Percentiles rank a stretch among this genome's conserved stretches.
phyloP scores from a whole-genome alignment of 2,329 filamentous ascomycete genomes.

The Fusarium palustre region DNA sequence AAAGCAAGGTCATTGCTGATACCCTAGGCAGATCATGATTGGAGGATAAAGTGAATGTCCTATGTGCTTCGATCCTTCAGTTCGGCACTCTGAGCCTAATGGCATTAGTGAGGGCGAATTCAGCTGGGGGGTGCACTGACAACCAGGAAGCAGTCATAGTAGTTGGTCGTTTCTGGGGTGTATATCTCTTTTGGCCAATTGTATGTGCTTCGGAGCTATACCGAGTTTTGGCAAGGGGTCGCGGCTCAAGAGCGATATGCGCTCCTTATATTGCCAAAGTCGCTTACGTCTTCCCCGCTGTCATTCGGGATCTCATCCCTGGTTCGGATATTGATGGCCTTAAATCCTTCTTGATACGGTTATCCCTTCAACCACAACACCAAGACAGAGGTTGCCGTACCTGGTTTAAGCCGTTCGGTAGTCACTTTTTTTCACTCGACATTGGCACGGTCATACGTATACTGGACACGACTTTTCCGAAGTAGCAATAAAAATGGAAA shows the following conservation, averaged over 20 bases:
- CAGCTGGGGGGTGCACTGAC: background rate
- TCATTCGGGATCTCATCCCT: constrained; percentile 20
- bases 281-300: constrained; percentile 30
- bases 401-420: constrained; percentile 21
- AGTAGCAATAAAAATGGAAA: background rate
- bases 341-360: constrained; percentile 19
- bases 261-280: constrained; percentile 29
- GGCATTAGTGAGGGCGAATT: constrained; percentile 9
- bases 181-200: constrained; percentile 16
- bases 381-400: constrained; percentile 15
- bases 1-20: constrained; percentile 22
- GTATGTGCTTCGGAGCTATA: constrained; percentile 14
- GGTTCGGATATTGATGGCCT: constrained; percentile 15
- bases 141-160: background rate
- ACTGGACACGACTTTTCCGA: background rate
- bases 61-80: background rate
- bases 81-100: constrained; percentile 25
- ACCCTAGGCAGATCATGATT: constrained; percentile 34
- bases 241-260: constrained; percentile 25
- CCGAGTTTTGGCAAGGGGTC: constrained; percentile 32
- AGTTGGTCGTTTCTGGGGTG: constrained; percentile 5
- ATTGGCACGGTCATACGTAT: background rate
- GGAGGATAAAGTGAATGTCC: constrained; percentile 42
- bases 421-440: background rate
- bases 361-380: constrained; percentile 12